Conservation (phyloP, 495 filamentous ascomycete species). For the Neurospora sp. region DNA sequence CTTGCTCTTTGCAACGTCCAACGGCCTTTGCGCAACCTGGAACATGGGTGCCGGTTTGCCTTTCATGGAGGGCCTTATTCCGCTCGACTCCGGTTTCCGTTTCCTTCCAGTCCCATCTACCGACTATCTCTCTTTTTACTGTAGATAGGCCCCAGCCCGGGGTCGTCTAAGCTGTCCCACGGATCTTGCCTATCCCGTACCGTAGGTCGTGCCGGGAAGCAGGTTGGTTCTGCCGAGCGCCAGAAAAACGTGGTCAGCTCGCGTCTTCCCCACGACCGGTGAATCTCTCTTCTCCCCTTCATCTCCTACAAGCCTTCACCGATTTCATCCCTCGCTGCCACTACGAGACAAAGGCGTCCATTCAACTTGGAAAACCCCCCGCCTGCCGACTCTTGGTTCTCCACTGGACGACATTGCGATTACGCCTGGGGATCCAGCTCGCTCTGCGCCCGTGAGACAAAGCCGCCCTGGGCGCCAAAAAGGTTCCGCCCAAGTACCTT, state of each 20-base stretch:
- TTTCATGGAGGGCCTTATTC: not conserved
- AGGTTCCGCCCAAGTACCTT: not conserved
- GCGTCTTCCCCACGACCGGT: conserved; percentile 23
- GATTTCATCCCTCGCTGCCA: conserved; percentile 16
- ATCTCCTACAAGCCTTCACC: conserved; percentile 20
- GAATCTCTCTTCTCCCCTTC: conserved; percentile 21
- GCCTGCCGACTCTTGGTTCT: conserved; percentile 8
- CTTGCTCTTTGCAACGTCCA: not conserved
- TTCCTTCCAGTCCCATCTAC: not conserved
- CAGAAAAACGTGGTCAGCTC: conserved; percentile 10
- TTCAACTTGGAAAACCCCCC: conserved; percentile 6
- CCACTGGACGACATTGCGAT: conserved; percentile 12
- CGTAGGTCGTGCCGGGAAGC: not conserved
- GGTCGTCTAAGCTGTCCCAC: not conserved
- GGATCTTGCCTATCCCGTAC: not conserved
- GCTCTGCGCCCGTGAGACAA: conserved; percentile 19
- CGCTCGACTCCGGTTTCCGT: not conserved
- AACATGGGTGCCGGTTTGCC: not conserved
- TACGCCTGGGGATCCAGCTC: conserved; percentile 1
- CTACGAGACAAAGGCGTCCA: conserved; percentile 15
- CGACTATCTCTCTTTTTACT: not conserved
- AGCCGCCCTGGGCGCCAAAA: not conserved
- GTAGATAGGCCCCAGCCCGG: not conserved
- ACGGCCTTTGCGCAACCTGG: not conserved
- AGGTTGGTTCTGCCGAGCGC: not conserved